Conservation (phyloP, 768 basidiomycete genomes). For the Termitomyces sp. region DNA sequence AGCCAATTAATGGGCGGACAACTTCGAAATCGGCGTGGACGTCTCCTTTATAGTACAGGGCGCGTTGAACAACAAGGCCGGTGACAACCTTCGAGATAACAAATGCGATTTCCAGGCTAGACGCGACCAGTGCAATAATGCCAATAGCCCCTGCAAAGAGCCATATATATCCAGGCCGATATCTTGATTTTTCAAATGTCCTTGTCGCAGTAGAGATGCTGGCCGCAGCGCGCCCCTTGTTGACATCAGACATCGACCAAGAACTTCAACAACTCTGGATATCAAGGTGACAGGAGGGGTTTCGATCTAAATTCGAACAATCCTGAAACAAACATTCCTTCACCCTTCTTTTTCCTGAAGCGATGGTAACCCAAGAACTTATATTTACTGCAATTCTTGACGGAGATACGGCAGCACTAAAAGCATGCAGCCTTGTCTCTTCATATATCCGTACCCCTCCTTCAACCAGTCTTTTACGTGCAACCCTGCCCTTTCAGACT, state of each 20-base stretch:
- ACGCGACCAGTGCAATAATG: constrained; percentile 3
- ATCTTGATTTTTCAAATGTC: not conserved
- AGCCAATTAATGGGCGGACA: constrained; percentile 12
- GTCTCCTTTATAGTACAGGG: constrained; percentile 11
- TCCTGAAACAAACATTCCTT: not conserved
- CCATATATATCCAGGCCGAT: constrained; percentile 11
- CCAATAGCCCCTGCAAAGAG: not conserved
- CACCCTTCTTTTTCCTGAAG: not conserved
- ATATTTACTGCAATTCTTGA: not conserved
- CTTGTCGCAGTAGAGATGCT: not conserved
- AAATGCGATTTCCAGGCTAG: constrained; percentile 1
- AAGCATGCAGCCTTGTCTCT: not conserved
- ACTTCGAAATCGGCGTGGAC: not conserved
- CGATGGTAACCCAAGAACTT: not conserved
- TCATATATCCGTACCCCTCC: not conserved
- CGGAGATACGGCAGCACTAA: not conserved
- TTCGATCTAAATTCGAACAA: not conserved
- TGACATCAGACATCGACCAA: not conserved
- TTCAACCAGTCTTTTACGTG: not conserved
- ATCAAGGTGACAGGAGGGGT: not conserved
- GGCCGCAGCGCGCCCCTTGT: not conserved
- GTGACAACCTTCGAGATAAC: not conserved
- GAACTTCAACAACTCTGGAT: not conserved
- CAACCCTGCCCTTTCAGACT: not conserved
- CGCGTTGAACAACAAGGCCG: constrained; percentile 3